Evolutionary conservation across 331 rosid species (phyloP).

Genomic region (Saraca asoca): DNA sequence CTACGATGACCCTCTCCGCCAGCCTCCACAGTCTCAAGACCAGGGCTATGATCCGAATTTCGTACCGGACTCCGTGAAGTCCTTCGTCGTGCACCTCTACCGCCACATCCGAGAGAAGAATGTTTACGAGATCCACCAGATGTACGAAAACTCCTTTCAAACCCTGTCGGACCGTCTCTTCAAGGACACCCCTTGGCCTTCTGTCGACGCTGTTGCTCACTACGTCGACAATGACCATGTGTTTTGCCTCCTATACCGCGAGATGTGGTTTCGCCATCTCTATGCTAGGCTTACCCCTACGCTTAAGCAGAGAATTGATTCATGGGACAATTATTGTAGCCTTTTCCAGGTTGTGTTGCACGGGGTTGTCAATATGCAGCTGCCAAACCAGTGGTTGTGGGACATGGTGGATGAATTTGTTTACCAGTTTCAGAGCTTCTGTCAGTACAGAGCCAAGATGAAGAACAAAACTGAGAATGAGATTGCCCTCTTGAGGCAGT

Average conservation of each 20-base stretch:
- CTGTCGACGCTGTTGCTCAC: slow-evolving; percentile 86
- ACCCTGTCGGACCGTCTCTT: slow-evolving; percentile 82
- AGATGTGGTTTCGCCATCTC: slow-evolving; percentile 99
- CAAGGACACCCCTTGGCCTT: slow-evolving; percentile 97
- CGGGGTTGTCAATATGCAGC: slow-evolving; percentile 96
- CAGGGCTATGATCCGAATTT: slow-evolving; percentile 83
- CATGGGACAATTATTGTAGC: slow-evolving; percentile 95
- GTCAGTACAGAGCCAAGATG: slow-evolving; percentile 92
- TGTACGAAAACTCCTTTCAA: slow-evolving; percentile 89
- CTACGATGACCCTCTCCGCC: slow-evolving; percentile 46
- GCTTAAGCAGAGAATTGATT: slow-evolving; percentile 88
- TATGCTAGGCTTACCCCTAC: slow-evolving; percentile 89
- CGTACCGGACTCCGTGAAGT: slow-evolving; percentile 84
- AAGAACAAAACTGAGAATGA: slow-evolving; percentile 86
- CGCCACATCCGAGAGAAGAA: slow-evolving; percentile 96
- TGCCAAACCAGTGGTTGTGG: slow-evolving; percentile 98
- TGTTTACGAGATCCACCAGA: slow-evolving; percentile 95
- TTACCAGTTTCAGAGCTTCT: slow-evolving; percentile 97
- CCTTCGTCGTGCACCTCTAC: slow-evolving; percentile 91
- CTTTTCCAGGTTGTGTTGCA: slow-evolving; percentile 91
- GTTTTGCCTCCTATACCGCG: slow-evolving; percentile 88
- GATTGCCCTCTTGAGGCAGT: slow-evolving; percentile 70
- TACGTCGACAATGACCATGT: slow-evolving; percentile 94
- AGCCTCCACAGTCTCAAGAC: slow-evolving; percentile 48
- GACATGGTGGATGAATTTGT: slow-evolving; percentile 98